Conservation (phyloP, 495 filamentous ascomycete genomes). For the Xylaria nigripes region DNA sequence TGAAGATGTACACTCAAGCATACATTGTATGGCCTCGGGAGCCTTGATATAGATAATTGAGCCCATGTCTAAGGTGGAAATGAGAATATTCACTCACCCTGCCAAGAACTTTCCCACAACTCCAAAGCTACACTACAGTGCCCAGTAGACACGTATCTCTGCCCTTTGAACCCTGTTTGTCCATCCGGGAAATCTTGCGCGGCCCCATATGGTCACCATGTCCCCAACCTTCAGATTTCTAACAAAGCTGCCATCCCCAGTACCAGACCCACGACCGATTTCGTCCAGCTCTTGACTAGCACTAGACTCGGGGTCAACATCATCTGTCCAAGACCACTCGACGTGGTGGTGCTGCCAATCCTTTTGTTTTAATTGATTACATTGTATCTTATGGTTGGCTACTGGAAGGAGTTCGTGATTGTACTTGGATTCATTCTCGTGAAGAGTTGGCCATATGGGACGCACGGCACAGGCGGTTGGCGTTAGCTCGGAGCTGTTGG, state of each 20-base stretch:
- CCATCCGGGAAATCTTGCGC: constrained; percentile 57
- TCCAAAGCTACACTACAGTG: constrained; percentile 33
- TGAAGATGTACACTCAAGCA: too few relatives aligned
- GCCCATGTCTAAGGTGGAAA: not conserved
- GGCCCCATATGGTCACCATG: constrained; percentile 56
- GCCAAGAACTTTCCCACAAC: too few relatives aligned
- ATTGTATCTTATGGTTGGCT: constrained; percentile 41
- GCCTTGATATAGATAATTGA: not conserved
- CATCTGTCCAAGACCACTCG: constrained; percentile 49
- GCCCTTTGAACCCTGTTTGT: constrained; percentile 47
- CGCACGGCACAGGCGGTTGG: constrained; percentile 21
- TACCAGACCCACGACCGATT: constrained; percentile 46
- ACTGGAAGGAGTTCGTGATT: constrained; percentile 36
- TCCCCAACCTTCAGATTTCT: constrained; percentile 54
- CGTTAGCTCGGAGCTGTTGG: not conserved
- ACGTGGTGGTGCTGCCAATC: constrained; percentile 37
- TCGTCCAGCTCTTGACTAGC: constrained; percentile 31
- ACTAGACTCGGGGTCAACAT: constrained; percentile 39
- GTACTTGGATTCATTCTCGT: constrained; percentile 11
- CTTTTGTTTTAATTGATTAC: constrained; percentile 37
- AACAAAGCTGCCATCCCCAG: constrained; percentile 49
- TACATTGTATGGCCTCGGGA: too few relatives aligned
- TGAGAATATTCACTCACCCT: not conserved
- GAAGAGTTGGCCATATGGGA: constrained; percentile 17
- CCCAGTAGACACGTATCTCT: constrained; percentile 57